Base-by-base conservation (phyloP, 805 yeast species). In the Yamadazyma akitaensis region DNA sequence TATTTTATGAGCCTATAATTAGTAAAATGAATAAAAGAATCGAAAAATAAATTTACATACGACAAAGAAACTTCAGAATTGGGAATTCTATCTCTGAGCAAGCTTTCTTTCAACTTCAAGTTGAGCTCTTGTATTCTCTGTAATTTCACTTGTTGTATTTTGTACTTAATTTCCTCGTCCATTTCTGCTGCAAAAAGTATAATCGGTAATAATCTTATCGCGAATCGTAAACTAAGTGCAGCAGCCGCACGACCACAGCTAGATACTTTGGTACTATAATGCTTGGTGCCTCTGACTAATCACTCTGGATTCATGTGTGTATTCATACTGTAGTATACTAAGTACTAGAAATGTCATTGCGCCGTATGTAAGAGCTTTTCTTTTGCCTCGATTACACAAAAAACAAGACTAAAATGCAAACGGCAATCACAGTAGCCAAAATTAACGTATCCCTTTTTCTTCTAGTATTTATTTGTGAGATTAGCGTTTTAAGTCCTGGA, bases 401-500 rank as follows among this genome's bases (percentile, higher is more conserved):
- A 56, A 82, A 82, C 43, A 91, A 63, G 11, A 88, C 62, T 38
- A 92, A 58, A 24, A 91, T 81, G 68, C 98, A 88, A 26, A 78
- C 48, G 2, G 88, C 75, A 26, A 91, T 83, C 43, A 94, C 76
- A 3, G 75, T 55, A 1, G 96, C 92, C 59, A 92, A 66, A n/a
- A 92, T 85, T 25, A 92, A 62, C 18, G 95, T 84, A 63, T 94
- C 96, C 47, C 97, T 80, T 69, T 84, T 87, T 64, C 91, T 84
- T 58, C 98, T 77, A 2, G 96, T 84, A 63, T 90, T 90, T 54
- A 92, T 91, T 64, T 84, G 85, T 9, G 84, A 70, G 26, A 92
- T 80, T 46, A 92, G 62, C 7, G 80, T 79, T 60, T 84, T 86
- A 39, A 92, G 69, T 0, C 97, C 97, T 0, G 99, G 99, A 41